Evolutionary conservation across 1,139 yeast genomes (phyloP), one percentile per base, ranked within the genome.

Genomic region (Yamadazyma atlantica): DNA sequence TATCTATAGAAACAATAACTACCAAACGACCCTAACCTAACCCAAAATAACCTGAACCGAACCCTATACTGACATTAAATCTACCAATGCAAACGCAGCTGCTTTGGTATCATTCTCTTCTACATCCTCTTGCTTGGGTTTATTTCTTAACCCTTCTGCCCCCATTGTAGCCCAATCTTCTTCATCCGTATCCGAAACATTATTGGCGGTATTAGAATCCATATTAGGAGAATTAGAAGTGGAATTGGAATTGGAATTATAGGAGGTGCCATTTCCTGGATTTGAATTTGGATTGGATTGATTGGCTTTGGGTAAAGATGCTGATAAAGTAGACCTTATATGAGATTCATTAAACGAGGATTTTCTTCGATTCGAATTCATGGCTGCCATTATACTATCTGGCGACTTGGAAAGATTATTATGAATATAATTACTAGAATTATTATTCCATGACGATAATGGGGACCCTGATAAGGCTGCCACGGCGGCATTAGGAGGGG

Each of bases 141-240:
- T 36, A 9, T 62, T 69, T 34, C 84, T 61, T 37, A 82, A 59
- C 32, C 73, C 63, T 33, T 73, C 83, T 0, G 96, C 88, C 1
- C 96, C 97, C 38, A 89, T 83, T 0, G 88, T 68, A 45, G 82
- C 86, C 97, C 97, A 89, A 61, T 89, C 97, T 58, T 89, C 97
- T 55, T 90, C 97, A 60, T 89, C 97, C 0, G 96, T 87, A 51
- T 86, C 75, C 37, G 68, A 61, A 35, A 48, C 46, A 29, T 43
- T 49, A 29, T 35, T 34, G 19, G 33, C 18, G 17, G 33, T 39
- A 3, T 33, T 28, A 19, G 28, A 16, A n/a, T 29, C 30, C 26
- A 28, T 25, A 14, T 24, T 27, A 11, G 34, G 19, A 12, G 33
- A 31, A 18, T 33, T 34, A n/a, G 33, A 32, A 16, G 22, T 19